Conservation (phyloP, 1,139 yeast species). For the Sugiyamaella paludigena region DNA sequence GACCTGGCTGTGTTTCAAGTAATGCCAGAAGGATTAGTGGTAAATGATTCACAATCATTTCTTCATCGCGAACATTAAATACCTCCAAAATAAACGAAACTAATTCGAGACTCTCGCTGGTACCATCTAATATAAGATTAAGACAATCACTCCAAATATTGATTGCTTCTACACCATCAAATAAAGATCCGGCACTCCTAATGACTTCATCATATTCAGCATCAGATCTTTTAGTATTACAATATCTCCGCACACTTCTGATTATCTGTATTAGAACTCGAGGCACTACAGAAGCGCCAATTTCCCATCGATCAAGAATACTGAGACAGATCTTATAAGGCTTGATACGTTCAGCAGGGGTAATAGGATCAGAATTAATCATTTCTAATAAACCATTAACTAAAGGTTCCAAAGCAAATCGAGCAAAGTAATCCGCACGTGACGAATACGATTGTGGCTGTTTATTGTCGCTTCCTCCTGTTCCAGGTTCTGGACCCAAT, state of each 20-base stretch:
- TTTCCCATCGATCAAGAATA: constrained; percentile 91
- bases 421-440: constrained; percentile 56
- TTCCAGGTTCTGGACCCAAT: constrained; percentile 60
- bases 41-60: constrained; percentile 70
- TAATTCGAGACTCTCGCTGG: constrained; percentile 45
- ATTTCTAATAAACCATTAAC: constrained; percentile 52
- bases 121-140: constrained; percentile 36
- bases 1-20: constrained; percentile 28
- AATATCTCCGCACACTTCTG: constrained; percentile 31
- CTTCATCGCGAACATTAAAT: constrained; percentile 81
- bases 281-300: constrained; percentile 72
- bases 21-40: constrained; percentile 64
- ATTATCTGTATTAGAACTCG: constrained; percentile 64
- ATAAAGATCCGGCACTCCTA: constrained; percentile 60
- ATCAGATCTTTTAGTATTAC: constrained; percentile 19
- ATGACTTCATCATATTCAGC: constrained; percentile 45
- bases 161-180: constrained; percentile 80
- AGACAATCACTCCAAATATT: constrained; percentile 71
- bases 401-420: constrained; percentile 53
- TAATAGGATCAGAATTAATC: constrained; percentile 40
- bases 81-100: constrained; percentile 57
- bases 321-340: constrained; percentile 66
- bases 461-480: constrained; percentile 28
- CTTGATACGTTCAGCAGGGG: constrained; percentile 41
- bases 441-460: constrained; percentile 13